Percentiles rank a stretch among this genome's conserved stretches.
Evolutionary conservation across 2,329 filamentous ascomycete genomes (phyloP).

Genomic region (Sclerotiophoma versabilis): DNA sequence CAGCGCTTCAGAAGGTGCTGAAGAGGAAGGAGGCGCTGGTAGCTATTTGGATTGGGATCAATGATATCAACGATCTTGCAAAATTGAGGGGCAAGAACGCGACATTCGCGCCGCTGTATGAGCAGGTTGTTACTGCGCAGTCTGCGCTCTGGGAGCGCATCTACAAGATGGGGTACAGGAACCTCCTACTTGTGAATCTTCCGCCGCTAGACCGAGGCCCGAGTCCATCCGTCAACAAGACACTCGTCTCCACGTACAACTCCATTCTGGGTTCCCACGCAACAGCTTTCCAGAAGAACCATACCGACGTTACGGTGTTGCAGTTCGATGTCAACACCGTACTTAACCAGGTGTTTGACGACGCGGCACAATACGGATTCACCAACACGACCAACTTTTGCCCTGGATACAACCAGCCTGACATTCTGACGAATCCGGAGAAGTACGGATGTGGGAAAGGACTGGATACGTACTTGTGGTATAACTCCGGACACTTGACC

Average conservation of each 20-base stretch:
- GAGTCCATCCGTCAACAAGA: neutral
- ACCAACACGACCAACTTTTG: constrained; percentile 57
- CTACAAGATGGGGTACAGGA: constrained; percentile 53
- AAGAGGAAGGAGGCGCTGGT: constrained; percentile 54
- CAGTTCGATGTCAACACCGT: constrained; percentile 56
- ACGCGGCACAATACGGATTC: constrained; percentile 52
- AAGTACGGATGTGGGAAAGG: constrained; percentile 55
- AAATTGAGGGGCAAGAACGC: constrained; percentile 48
- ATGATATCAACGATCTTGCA: constrained; percentile 62
- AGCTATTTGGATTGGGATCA: constrained; percentile 64
- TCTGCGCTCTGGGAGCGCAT: constrained; percentile 54
- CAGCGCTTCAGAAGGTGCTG: constrained; percentile 45
- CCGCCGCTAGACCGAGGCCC: constrained; percentile 18
- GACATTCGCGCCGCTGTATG: constrained; percentile 56
- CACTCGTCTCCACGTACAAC: constrained; percentile 58
- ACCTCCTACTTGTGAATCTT: constrained; percentile 50
- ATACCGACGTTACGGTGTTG: constrained; percentile 48
- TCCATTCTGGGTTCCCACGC: constrained; percentile 47
- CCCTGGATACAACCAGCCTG: constrained; percentile 54
- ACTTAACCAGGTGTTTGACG: constrained; percentile 54
- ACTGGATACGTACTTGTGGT: constrained; percentile 58
- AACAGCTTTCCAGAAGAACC: constrained; percentile 39
- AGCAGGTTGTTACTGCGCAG: constrained; percentile 50
- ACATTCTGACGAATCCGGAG: constrained; percentile 53
- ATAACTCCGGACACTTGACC: constrained; percentile 57